Evolutionary conservation across 2,329 filamentous ascomycete species (phyloP).

Genomic region (Neonectria faginata): DNA sequence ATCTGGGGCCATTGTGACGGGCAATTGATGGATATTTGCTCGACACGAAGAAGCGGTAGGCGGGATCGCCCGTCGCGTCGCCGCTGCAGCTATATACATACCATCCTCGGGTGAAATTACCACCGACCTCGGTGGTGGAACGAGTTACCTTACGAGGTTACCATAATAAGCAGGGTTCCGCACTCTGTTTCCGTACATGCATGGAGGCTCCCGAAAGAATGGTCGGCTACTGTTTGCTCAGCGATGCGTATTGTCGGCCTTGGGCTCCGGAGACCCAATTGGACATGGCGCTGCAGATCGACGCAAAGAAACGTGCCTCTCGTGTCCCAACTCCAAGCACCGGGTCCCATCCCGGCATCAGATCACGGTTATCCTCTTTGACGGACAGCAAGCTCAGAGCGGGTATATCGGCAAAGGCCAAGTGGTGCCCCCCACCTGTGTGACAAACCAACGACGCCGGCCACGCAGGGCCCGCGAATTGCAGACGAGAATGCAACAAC

Average conservation of each 20-base stretch:
- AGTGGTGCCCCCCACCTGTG: not conserved
- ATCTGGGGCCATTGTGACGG: slow-evolving; percentile 37
- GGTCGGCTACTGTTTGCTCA: no score
- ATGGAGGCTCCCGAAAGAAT: no score
- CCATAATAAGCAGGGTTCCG: no score
- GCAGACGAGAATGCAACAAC: not conserved
- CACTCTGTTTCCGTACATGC: no score
- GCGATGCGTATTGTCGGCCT: no score
- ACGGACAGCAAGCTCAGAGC: not conserved
- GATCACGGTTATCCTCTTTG: no score
- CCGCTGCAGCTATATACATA: slow-evolving; percentile 6
- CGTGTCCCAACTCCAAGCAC: no score
- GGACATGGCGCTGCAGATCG: not conserved
- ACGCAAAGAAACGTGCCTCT: no score
- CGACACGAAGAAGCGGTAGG: not conserved
- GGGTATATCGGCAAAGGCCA: not conserved
- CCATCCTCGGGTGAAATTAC: not conserved
- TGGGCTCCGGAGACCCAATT: not conserved
- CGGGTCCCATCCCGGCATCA: no score
- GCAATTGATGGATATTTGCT: not conserved
- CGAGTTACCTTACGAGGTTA: no score
- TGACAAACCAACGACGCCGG: not conserved
- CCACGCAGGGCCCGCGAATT: not conserved
- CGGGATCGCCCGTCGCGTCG: not conserved
- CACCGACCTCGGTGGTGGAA: slow-evolving; percentile 15